Evolutionary conservation across 2,329 filamentous ascomycete species (phyloP), one percentile per base, ranked within the genome.

Genomic region (Leptographium wingfieldii): DNA sequence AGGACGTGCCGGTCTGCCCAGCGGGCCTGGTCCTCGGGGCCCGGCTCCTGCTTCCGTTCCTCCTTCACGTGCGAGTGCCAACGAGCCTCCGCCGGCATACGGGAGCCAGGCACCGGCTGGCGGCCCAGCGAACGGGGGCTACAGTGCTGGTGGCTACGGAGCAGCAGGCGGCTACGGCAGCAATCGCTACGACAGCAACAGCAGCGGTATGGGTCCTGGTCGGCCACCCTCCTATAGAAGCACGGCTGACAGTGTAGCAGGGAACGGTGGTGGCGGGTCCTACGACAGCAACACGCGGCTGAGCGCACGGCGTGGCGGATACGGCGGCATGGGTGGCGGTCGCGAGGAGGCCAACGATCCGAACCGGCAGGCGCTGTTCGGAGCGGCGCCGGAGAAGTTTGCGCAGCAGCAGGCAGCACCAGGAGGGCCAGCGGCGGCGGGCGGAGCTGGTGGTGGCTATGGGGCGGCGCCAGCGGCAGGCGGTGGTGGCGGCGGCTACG

Each of bases 301-400:
- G 9, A 56, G 58, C 9, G 55, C 55, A 7, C 78, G 80, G 14
- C 76, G 78, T 12, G 80, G 81, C 55, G 83, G 83, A 33, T 86
- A 86, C 63, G 83, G 84, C 43, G 82, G 82, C 7, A 72, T 86
- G 60, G 81, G 80, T 54, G 73, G 74, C 56, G 73, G 74, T 56
- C 12, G 38, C 3, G 38, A 40, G 12, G 62, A 69, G 56, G 72
- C 73, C 57, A 74, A 75, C 5, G 80, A 84, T 59, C 73, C 72
- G 61, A 79, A 84, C 63, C 78, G 85, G 49, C 81, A 86, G 67
- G 82, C 80, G 33, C 76, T 90, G 4, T 88, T 90, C 62, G 70
- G 69, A 11, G 79, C 79, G 55, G 82, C 81, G 2, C 72, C 78
- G 38, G 70, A 80, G 60, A 74, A 81, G 55, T 70, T 74, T 40